Conservation (phyloP, 1,284 basidiomycete species). For the Lentinus polychrous region DNA sequence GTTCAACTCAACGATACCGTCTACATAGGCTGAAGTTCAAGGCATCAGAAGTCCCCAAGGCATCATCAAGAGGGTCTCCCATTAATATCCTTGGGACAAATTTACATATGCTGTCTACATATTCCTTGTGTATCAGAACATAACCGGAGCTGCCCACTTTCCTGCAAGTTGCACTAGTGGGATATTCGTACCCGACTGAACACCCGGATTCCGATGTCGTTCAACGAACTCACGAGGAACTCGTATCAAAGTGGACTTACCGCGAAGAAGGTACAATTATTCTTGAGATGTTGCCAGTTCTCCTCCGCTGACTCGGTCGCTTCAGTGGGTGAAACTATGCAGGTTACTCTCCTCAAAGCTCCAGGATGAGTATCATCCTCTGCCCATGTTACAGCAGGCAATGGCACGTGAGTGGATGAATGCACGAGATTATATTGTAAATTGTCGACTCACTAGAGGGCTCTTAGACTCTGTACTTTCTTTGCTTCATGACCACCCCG, state of each 20-base stretch:
- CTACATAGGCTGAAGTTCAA: too few species aligned
- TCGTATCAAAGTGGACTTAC: slow-evolving; percentile 63
- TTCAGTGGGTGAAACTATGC: slow-evolving; percentile 59
- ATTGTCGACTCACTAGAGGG: slow-evolving; percentile 1
- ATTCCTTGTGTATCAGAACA: too few species aligned
- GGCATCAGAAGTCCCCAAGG: too few species aligned
- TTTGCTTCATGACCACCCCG: slow-evolving; percentile 59
- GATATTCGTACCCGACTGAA: too few species aligned
- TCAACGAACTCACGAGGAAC: slow-evolving; percentile 61
- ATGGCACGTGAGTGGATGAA: slow-evolving; percentile 29
- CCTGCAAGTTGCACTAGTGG: too few species aligned
- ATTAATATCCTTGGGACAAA: too few species aligned
- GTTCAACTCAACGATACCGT: too few species aligned
- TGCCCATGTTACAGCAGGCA: slow-evolving; percentile 15
- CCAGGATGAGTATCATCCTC: neutral
- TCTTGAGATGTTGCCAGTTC: neutral
- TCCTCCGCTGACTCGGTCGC: neutral
- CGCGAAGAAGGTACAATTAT: slow-evolving; percentile 43
- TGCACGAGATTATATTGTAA: slow-evolving; percentile 21
- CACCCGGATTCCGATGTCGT: slow-evolving; percentile 39
- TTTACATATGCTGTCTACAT: too few species aligned
- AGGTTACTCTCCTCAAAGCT: slow-evolving; percentile 48
- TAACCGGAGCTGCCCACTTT: too few species aligned
- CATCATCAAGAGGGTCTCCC: too few species aligned
- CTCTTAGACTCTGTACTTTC: slow-evolving; percentile 57